Conservation (phyloP, 2,329 filamentous ascomycete genomes). For the Venturia pyrina region DNA sequence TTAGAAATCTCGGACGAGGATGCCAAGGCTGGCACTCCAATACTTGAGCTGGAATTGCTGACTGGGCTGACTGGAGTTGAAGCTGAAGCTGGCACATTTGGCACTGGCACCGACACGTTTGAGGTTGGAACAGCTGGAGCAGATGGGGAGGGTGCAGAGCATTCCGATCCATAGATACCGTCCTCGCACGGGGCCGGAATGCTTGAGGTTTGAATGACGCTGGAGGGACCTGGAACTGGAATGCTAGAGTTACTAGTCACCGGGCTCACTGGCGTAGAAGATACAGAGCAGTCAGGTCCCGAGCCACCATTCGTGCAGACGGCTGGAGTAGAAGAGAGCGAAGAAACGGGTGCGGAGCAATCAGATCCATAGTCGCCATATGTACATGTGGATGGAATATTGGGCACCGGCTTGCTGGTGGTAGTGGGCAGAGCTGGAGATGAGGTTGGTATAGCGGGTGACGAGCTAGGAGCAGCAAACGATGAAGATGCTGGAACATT, state of each 20-base stretch:
- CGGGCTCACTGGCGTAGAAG: not conserved
- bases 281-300: not conserved
- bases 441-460: not conserved
- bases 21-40: too few species aligned
- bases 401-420: not conserved
- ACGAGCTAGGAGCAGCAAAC: constrained; percentile 9
- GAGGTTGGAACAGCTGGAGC: not conserved
- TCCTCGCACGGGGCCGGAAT: not conserved
- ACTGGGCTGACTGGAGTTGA: not conserved
- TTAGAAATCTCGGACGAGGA: not conserved
- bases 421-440: not conserved
- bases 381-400: not conserved
- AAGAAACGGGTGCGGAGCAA: too few species aligned
- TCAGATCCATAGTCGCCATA: too few species aligned
- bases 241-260: not conserved
- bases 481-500: too few species aligned
- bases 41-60: not conserved
- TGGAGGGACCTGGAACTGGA: too few species aligned
- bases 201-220: not conserved
- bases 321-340: too few species aligned
- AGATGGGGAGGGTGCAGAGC: not conserved
- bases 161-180: too few species aligned
- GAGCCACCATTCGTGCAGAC: too few species aligned
- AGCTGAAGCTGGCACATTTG: not conserved
- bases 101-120: not conserved